phyloP scores from a whole-genome alignment of 257 asterid genomes.

The Forsythia suspensa region DNA sequence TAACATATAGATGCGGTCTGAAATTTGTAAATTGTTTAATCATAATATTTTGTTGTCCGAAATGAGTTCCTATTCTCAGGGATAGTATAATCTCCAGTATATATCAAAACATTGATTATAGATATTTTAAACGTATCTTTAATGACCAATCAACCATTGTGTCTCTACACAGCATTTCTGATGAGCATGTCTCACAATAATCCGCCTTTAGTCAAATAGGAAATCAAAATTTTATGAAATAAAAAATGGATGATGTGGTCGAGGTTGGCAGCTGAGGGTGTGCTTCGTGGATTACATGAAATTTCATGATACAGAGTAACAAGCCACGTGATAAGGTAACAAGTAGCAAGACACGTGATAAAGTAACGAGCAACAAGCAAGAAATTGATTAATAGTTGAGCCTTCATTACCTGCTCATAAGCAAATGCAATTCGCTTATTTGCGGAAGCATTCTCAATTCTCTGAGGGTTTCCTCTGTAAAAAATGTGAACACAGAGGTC shows the following conservation, averaged over 20 bases:
- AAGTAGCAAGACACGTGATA: not conserved
- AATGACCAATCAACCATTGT: not conserved
- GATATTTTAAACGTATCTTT: not conserved
- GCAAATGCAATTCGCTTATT: constrained; percentile 75
- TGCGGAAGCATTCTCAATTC: constrained; percentile 83
- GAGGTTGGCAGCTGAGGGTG: not conserved
- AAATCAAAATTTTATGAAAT: not conserved
- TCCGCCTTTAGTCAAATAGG: not conserved
- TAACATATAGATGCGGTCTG: not conserved
- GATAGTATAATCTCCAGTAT: not conserved
- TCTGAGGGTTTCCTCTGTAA: constrained; percentile 92
- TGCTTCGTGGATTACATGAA: not conserved
- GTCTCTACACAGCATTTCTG: not conserved
- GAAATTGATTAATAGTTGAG: constrained; percentile 15
- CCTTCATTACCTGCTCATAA: constrained; percentile 79
- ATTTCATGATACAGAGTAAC: not conserved
- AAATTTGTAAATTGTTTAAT: not conserved
- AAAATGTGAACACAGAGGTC: constrained; percentile 15
- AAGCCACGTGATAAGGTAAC: not conserved
- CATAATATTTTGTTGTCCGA: not conserved
- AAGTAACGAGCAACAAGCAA: constrained; percentile 1
- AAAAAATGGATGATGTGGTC: not conserved
- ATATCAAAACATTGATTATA: not conserved
- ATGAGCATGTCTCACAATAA: not conserved
- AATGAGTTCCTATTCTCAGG: not conserved